Evolutionary conservation across 371 early-diverging fungal genomes (phyloP), one percentile per base, ranked within the genome.

Genomic region (Batkoa obscura): DNA sequence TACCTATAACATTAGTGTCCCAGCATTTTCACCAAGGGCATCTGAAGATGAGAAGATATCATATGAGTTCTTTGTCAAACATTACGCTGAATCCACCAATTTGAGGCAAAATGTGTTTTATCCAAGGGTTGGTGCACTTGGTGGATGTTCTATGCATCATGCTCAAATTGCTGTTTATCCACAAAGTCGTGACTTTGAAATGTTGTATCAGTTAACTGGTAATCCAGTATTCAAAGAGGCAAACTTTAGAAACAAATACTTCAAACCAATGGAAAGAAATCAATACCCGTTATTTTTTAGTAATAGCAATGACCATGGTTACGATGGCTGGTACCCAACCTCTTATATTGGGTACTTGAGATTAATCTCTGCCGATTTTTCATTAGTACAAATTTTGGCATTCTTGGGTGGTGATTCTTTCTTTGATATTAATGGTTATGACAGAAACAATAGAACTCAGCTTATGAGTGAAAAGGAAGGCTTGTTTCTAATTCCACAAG

Each of bases 261-360:
- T 45, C 46, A 45, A 56, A 9, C 54, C 38, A 10, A 41, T 54
- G 54, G 54, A 54, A 17, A 9, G n/a, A 5, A 54, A 54, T 17
- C 41, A 54, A n/a, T 54, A 54, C 43, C 50, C 33, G 2, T 23
- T 41, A 17, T 15, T 35, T n/a, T n/a, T n/a, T n/a, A n/a, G n/a
- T n/a, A n/a, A n/a, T n/a, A n/a, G n/a, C n/a, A 30, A 8, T 4
- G 13, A 47, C 23, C 55, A 55, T 15, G 55, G 55, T 5, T 55
- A 43, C 36, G 33, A 43, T 15, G 55, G 55, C 3, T 55, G 55
- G 55, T 55, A 43, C 55, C 33, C 36, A 2, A 45, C 34, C 9
- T 33, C 33, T 35, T 55, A 55, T 32, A 32, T 38, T 32, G 30
- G 43, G 13, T 5, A 33, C 41, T 5, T 41, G 2, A 6, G 55